Evolutionary conservation across 176 grass and related monocot genomes (phyloP).

Genomic region (Juncus inflexus): DNA sequence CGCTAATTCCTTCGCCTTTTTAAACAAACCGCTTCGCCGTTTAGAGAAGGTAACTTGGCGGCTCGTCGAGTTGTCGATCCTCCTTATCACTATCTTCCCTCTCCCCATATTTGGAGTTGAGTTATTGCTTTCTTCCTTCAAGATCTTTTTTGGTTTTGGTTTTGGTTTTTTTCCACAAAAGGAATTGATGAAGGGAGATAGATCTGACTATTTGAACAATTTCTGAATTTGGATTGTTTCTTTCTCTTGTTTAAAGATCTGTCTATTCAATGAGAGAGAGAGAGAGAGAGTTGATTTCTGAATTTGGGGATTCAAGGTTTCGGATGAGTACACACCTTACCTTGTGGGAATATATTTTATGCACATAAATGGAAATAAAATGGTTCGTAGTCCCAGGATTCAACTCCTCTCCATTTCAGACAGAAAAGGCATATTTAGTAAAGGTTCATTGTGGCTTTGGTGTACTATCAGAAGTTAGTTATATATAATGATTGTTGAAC

Average conservation of each 20-base stretch:
- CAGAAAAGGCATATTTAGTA: background rate
- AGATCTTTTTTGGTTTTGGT: background rate
- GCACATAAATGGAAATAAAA: conserved; percentile 23
- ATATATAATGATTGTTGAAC: no score
- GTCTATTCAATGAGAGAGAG: conserved; percentile 7
- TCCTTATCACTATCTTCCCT: conserved; percentile 81
- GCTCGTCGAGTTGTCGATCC: conserved; percentile 93
- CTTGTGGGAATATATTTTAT: conserved; percentile 21
- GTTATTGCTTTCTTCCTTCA: background rate
- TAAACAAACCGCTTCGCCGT: conserved; percentile 73
- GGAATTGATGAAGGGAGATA: no score
- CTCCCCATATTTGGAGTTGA: conserved; percentile 48
- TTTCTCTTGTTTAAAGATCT: background rate
- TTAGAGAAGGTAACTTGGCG: conserved; percentile 93
- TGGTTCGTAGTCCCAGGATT: background rate
- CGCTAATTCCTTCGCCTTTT: conserved; percentile 86
- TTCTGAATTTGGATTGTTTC: background rate
- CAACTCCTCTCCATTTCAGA: conserved; percentile 7
- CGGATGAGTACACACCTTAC: background rate
- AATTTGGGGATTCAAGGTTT: conserved; percentile 27
- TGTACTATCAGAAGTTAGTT: no score
- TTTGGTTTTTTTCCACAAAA: no score
- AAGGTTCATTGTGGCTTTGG: no score
- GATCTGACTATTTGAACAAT: no score
- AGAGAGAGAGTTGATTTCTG: conserved; percentile 1